These are phyloP conservation scores for Ceratocystiopsis sp. DNA, from an alignment of 2,329 filamentous ascomycete genomes.

Conservation along the genomic window DNA sequence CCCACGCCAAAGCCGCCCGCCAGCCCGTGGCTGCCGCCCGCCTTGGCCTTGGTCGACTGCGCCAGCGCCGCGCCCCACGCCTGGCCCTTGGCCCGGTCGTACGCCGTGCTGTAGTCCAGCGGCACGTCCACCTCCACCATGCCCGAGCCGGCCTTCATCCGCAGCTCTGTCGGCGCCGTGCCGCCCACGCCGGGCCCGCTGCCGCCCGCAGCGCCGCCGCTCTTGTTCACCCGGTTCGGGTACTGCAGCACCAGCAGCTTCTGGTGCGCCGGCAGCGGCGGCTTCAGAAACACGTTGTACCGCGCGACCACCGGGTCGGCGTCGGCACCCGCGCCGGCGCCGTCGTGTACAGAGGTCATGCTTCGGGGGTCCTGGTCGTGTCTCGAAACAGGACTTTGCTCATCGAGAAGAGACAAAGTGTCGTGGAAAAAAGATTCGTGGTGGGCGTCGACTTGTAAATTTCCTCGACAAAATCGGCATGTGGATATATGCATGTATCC, in stretches of 20 bases:
- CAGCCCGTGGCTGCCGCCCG: constrained; percentile 49
- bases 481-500: too few species aligned
- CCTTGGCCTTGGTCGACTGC: constrained; percentile 39
- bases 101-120: constrained; percentile 52
- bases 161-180: constrained; percentile 54
- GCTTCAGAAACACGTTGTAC: constrained; percentile 80
- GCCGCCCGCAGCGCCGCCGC: constrained; percentile 18
- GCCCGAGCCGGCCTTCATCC: constrained; percentile 65
- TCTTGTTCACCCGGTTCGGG: constrained; percentile 53
- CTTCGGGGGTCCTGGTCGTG: too few species aligned
- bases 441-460: too few species aligned
- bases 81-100: constrained; percentile 70
- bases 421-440: too few species aligned
- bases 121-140: constrained; percentile 90
- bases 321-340: constrained; percentile 17
- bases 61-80: constrained; percentile 66
- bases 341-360: too few species aligned
- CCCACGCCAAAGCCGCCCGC: constrained; percentile 57
- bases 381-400: too few species aligned
- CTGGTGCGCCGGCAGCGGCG: constrained; percentile 41
- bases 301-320: constrained; percentile 53
- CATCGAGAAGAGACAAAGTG: too few species aligned
- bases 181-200: constrained; percentile 32
- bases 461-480: too few species aligned
- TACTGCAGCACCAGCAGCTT: constrained; percentile 77